Evolutionary conservation across 805 yeast genomes (phyloP).

Genomic region (Candida silvatica): DNA sequence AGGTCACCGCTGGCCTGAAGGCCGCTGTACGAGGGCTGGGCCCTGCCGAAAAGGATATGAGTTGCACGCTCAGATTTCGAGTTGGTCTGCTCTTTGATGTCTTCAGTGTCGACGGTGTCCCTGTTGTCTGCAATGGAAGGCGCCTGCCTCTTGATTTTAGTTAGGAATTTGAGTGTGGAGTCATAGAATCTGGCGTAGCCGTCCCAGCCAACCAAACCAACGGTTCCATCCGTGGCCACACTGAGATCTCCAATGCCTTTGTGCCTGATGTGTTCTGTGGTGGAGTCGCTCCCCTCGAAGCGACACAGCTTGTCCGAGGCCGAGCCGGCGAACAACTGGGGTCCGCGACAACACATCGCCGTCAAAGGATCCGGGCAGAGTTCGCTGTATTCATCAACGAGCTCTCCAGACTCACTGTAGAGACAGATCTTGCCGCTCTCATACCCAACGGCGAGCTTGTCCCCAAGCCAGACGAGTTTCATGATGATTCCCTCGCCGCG

Average conservation of each 20-base stretch:
- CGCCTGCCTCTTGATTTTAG: slow-evolving; percentile 17
- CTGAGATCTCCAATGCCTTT: slow-evolving; percentile 28
- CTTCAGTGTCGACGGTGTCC: slow-evolving; percentile 4
- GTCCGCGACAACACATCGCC: no score
- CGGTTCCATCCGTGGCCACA: slow-evolving; percentile 12
- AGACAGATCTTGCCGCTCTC: slow-evolving; percentile 58
- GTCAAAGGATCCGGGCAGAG: no score
- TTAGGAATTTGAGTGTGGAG: slow-evolving; percentile 14
- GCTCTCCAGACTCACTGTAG: no score
- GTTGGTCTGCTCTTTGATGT: slow-evolving; percentile 4
- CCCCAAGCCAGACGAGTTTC: slow-evolving; percentile 36
- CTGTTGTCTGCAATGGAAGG: slow-evolving; percentile 18
- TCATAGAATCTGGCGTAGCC: slow-evolving; percentile 32
- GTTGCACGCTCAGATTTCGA: slow-evolving; percentile 14
- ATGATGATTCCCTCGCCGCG: slow-evolving; percentile 58
- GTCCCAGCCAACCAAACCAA: slow-evolving; percentile 44
- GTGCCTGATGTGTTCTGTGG: slow-evolving; percentile 20
- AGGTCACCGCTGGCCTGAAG: slow-evolving; percentile 1
- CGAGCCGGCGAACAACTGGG: slow-evolving; percentile 35
- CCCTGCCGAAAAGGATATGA: slow-evolving; percentile 12
- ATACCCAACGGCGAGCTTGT: slow-evolving; percentile 45
- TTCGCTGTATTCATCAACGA: no score
- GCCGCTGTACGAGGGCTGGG: slow-evolving; percentile 11
- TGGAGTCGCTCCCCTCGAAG: not conserved
- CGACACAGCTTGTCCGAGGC: slow-evolving; percentile 28